Evolutionary conservation across 2,329 filamentous ascomycete species (phyloP), one percentile per base, ranked within the genome.

Genomic region (Calonectria naviculata): DNA sequence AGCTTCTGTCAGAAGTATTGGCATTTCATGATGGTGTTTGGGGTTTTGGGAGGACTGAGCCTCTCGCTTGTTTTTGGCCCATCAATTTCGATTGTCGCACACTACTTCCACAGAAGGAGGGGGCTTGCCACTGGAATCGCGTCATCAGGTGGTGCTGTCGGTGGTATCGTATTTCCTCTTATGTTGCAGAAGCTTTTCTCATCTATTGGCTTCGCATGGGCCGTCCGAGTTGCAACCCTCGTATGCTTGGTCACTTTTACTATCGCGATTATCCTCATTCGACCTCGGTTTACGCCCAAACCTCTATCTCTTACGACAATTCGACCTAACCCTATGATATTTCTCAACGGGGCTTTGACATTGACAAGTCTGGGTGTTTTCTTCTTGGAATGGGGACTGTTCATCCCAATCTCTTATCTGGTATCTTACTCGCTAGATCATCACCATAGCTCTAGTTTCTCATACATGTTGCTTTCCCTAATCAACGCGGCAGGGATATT

Each of bases 401-500:
- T 93, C 77, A 86, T 95, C 24, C 94, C 94, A 0, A 86, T 96
- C 66, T 92, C 92, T 7, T 97, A 94, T 80, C 89, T 97, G 31
- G 92, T 91, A 12, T 91, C 89, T 6, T 97, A 94, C 80, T 46
- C 58, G 5, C 19, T 54, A 1, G 46, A 56, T 17, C 41, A 70
- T n/a, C n/a, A 28, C 12, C 31, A 67, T 63, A 85, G 84, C 42
- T 80, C 84, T 2, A 81, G 85, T 1, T 92, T 95, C 78, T 89
- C 92, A 5, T 95, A 93, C 80, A 90, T 93, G 78, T 86, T 95
- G 67, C 84, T 96, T 46, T 91, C 93, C 4, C 91, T 96, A 70
- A 86, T 97, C 77, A 97, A 95, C 80, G 93, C 89, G 0, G 93
- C 91, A 15, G 93, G 91, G 0, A 90, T 92, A 60, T 84, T 96